Conservation (phyloP, 2,329 filamentous ascomycete species). For the Seiridium unicorne region DNA sequence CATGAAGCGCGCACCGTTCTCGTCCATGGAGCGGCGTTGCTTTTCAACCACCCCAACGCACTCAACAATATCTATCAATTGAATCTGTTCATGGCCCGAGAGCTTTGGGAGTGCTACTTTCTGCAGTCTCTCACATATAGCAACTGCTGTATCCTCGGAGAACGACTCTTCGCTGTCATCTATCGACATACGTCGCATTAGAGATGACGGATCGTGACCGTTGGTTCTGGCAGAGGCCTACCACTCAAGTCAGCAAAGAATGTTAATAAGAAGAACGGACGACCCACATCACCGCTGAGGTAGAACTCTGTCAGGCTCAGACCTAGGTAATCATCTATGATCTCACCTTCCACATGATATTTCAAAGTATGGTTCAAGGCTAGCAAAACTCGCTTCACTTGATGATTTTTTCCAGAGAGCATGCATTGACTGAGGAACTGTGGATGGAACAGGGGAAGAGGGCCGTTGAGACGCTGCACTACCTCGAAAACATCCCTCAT, state of each 20-base stretch:
- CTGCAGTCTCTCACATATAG: slow-evolving; percentile 75
- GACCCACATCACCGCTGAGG: slow-evolving; percentile 29
- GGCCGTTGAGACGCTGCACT: slow-evolving; percentile 80
- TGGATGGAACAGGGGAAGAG: slow-evolving; percentile 87
- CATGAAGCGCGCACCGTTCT: slow-evolving; percentile 84
- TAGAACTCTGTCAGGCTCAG: slow-evolving; percentile 63
- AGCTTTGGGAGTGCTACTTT: slow-evolving; percentile 74
- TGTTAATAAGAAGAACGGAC: neutral
- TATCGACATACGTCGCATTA: slow-evolving; percentile 32
- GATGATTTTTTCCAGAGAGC: slow-evolving; percentile 68
- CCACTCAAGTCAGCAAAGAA: neutral
- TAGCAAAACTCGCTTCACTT: slow-evolving; percentile 72
- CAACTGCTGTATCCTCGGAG: slow-evolving; percentile 66
- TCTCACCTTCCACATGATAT: slow-evolving; percentile 79
- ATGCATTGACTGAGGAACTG: slow-evolving; percentile 88
- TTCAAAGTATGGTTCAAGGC: slow-evolving; percentile 75
- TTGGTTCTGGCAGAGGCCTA: slow-evolving; percentile 11
- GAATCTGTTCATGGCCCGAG: slow-evolving; percentile 82
- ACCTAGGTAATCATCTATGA: slow-evolving; percentile 74
- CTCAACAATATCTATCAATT: slow-evolving; percentile 79
- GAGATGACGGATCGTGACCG: slow-evolving; percentile 32
- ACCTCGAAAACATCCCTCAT: slow-evolving; percentile 75
- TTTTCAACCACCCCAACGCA: slow-evolving; percentile 82
- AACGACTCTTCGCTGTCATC: slow-evolving; percentile 62
- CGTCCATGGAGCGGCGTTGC: slow-evolving; percentile 84